A percentile compares a stretch with the other conserved stretches of the same genome.
Conservation (phyloP, 192 early-diverging fungal genomes). For the Rhizophagus clarus region DNA sequence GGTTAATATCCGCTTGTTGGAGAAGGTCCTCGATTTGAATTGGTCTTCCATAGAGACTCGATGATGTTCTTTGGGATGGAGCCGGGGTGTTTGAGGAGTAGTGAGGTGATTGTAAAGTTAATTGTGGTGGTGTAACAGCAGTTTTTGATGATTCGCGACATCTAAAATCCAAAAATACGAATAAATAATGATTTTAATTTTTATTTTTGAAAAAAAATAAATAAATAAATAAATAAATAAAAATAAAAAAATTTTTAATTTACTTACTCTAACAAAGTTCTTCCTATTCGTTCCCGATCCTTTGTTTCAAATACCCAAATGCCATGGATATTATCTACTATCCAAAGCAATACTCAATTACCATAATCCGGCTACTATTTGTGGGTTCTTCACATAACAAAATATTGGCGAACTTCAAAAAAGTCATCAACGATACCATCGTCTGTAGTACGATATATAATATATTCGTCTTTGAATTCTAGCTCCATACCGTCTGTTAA, state of each 20-base stretch:
- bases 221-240: not conserved
- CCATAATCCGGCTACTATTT: not conserved
- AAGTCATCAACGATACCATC: conserved; percentile 49
- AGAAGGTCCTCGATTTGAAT: conserved; percentile 16
- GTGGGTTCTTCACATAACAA: not conserved
- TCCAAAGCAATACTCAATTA: conserved; percentile 1
- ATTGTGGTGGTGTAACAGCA: conserved; percentile 11
- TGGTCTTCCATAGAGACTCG: conserved; percentile 26
- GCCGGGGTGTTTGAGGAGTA: conserved; percentile 10
- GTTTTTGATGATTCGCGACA: conserved; percentile 23
- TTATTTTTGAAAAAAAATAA: not conserved
- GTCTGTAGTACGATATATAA: conserved; percentile 77
- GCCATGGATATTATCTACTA: conserved; percentile 62
- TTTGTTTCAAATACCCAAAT: conserved; percentile 78
- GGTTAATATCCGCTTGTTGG: conserved; percentile 17
- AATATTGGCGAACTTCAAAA: conserved; percentile 21
- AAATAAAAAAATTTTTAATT: not conserved
- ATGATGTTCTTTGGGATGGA: conserved; percentile 1
- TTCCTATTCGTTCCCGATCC: conserved; percentile 66
- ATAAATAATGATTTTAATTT: too few species aligned
- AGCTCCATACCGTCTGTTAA: conserved; percentile 75
- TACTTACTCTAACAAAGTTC: conserved; percentile 49
- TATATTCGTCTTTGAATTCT: conserved; percentile 79
- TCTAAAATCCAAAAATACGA: not conserved
- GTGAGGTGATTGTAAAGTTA: not conserved